Evolutionary conservation across 306 rosid species (phyloP).

Genomic region (Senna tora): DNA sequence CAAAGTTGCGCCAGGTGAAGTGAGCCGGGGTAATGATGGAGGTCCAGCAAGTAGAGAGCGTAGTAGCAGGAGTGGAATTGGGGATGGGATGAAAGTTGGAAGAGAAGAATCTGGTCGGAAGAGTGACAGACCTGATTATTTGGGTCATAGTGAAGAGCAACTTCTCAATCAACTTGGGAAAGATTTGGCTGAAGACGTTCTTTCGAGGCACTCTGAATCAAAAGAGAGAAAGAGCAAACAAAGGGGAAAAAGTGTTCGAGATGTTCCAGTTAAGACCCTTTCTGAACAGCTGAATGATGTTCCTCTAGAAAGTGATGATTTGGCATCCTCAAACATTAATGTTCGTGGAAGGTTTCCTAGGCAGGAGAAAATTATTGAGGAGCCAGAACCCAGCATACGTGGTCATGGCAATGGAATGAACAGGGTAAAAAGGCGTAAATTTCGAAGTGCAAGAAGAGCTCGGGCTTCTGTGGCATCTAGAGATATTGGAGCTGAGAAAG

Average conservation of each 20-base stretch:
- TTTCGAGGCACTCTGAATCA: constrained; percentile 70
- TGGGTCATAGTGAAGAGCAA: constrained; percentile 60
- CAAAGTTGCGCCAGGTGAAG: constrained; percentile 77
- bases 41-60: constrained; percentile 55
- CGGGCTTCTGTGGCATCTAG: constrained; percentile 66
- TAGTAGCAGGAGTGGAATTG: constrained; percentile 65
- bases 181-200: constrained; percentile 54
- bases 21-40: constrained; percentile 46
- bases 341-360: constrained; percentile 56
- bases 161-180: constrained; percentile 52
- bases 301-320: constrained; percentile 79
- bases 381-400: constrained; percentile 61
- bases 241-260: constrained; percentile 67
- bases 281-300: constrained; percentile 72
- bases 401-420: constrained; percentile 64
- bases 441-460: constrained; percentile 72
- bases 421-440: constrained; percentile 74
- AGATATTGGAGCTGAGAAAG: constrained; percentile 76
- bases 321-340: constrained; percentile 75
- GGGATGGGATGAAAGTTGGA: constrained; percentile 64
- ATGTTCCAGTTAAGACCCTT: constrained; percentile 67
- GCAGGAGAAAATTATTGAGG: constrained; percentile 60
- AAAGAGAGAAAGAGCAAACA: constrained; percentile 67
- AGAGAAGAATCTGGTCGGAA: constrained; percentile 76
- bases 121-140: constrained; percentile 61